phyloP scores from a whole-genome alignment of 768 basidiomycete genomes.

The Termitomyces sp. region DNA sequence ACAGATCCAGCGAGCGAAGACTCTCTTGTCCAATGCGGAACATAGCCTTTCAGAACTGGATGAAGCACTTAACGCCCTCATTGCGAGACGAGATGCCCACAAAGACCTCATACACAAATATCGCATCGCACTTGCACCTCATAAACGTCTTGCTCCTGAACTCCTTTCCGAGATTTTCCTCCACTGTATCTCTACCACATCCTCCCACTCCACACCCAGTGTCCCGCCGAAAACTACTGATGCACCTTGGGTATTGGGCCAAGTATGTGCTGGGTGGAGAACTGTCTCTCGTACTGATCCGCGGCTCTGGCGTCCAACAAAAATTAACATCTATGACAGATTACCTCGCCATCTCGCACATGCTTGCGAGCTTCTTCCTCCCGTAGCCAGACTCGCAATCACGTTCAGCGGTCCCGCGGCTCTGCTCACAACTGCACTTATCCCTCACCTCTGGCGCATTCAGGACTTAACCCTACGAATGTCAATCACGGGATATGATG shows the following conservation, averaged over 20 bases:
- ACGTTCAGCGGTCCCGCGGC: background rate
- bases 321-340: background rate
- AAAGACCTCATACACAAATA: constrained; percentile 1
- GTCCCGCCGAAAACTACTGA: background rate
- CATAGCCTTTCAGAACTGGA: constrained; percentile 2
- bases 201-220: background rate
- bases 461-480: constrained; percentile 1
- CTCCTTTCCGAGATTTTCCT: constrained; percentile 8
- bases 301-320: constrained; percentile 1
- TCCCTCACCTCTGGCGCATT: constrained; percentile 7
- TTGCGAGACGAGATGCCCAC: constrained; percentile 3
- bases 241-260: constrained; percentile 7
- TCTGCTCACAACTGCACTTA: background rate
- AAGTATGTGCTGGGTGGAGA: constrained; percentile 8
- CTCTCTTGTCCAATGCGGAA: background rate
- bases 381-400: background rate
- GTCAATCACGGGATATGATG: background rate
- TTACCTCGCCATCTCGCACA: background rate
- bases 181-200: background rate
- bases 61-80: background rate
- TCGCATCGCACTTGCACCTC: constrained; percentile 5
- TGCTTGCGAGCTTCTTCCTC: constrained; percentile 6
- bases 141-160: constrained; percentile 9
- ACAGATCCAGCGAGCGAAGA: background rate
- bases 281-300: constrained; percentile 2